A percentile compares a stretch with the other conserved stretches of the same genome.
Evolutionary conservation across 345 rosid species (phyloP).

Genomic region (Lumnitzera racemosa): DNA sequence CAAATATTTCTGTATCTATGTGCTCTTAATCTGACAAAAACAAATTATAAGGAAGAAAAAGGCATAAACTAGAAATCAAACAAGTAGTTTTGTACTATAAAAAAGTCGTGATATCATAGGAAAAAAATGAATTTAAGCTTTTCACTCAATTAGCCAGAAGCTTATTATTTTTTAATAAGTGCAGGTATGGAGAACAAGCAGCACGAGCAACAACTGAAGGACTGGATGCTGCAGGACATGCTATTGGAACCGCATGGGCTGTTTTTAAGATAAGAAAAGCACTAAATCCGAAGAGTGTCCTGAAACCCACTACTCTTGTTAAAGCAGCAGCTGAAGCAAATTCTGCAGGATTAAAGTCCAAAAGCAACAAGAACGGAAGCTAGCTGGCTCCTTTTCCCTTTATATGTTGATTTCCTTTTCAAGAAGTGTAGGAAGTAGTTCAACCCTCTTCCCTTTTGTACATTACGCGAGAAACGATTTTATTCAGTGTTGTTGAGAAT

Average conservation of each 20-base stretch:
- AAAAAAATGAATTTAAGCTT: too few species aligned
- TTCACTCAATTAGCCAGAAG: too few species aligned
- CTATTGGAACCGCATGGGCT: constrained; percentile 87
- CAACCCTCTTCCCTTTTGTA: too few species aligned
- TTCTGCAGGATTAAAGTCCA: constrained; percentile 15
- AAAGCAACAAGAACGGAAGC: constrained; percentile 4
- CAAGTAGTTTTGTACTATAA: too few species aligned
- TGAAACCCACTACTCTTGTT: constrained; percentile 60
- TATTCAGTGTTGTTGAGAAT: too few species aligned
- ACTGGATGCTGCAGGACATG: constrained; percentile 85
- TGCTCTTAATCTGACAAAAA: not conserved
- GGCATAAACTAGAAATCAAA: too few species aligned
- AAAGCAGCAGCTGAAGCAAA: constrained; percentile 56
- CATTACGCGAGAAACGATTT: too few species aligned
- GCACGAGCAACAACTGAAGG: constrained; percentile 64
- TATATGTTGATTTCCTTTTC: not conserved
- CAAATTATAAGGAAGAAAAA: not conserved
- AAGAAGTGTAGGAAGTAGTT: too few species aligned
- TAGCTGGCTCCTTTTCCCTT: not conserved
- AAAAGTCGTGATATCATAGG: too few species aligned
- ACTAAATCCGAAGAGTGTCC: constrained; percentile 63
- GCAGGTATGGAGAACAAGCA: constrained; percentile 80
- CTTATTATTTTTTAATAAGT: not conserved
- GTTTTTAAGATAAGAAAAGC: constrained; percentile 88
- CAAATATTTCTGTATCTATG: too few species aligned